Evolutionary conservation across 2,329 filamentous ascomycete species (phyloP), one percentile per base, ranked within the genome.

Genomic region (Pseudohalonectria lignicola): DNA sequence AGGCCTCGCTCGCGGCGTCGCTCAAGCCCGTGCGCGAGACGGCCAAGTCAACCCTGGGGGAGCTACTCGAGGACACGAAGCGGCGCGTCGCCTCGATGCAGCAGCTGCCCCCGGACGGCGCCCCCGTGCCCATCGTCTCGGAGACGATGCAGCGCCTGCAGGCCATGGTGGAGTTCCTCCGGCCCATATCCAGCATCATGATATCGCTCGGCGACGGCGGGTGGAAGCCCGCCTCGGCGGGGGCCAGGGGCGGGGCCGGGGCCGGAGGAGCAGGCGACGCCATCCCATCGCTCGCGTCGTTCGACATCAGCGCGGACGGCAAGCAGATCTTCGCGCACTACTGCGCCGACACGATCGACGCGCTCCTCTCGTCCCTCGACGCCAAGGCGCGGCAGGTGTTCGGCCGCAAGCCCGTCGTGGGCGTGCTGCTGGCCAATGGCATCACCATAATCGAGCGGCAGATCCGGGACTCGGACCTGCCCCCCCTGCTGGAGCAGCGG

Each of bases 191-290:
- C 3, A 90, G 85, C 43, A 86, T 98, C 48, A 79, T 98, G 68
- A 79, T 92, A 20, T 94, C 88, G 1, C 64, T 98, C 9, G 92
- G 92, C 15, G 88, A 96, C 50, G 87, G 88, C 2, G 90, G 90
- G 26, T 98, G 92, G 92, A 77, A 75, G 43, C 67, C 70, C 4
- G 64, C 58, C 16, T 59, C 63, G 9, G 75, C 16, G 13, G 36
- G 23, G 1, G 32, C 23, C 16, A 31, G 31, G 8, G 38, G 16
- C 8, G 36, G 8, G 12, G 37, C 37, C 16, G 39, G 33, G 73
- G 6, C 8, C 23, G 23, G 23, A 8, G 23, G 23, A 7, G 23
- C 23, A 26, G 67, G 66, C 5, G 76, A 83, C 31, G 73, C 73
- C 20, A 73, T 80, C 16, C 80, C 82, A 0, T 84, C 80, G 37